Percentiles rank a stretch among this genome's conserved stretches.
Conservation (phyloP, 1,284 basidiomycete species). For the Apiotrichum sp. region DNA sequence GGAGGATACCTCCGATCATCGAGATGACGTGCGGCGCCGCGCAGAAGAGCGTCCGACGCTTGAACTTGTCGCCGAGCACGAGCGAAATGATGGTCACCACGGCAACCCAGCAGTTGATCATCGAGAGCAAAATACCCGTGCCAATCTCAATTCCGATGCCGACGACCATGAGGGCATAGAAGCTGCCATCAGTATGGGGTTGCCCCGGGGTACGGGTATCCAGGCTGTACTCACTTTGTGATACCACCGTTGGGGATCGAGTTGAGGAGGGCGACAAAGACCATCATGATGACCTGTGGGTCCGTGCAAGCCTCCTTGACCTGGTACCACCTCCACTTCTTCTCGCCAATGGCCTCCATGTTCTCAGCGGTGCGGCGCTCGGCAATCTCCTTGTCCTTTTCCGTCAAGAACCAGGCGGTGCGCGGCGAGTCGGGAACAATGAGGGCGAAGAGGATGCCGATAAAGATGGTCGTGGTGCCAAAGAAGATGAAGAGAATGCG, state of each 20-base stretch:
- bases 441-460: constrained; percentile 21
- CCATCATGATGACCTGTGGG: constrained; percentile 2
- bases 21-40: constrained; percentile 9
- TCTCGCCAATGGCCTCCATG: constrained; percentile 27
- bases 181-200: constrained; percentile 4
- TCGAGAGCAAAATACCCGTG: constrained; percentile 14
- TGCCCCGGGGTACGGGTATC: too few relatives aligned
- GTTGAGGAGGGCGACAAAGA: constrained; percentile 6
- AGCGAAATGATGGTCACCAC: constrained; percentile 12
- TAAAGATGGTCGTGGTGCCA: constrained; percentile 16
- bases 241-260: constrained; percentile 9
- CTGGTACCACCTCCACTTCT: constrained; percentile 24
- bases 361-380: constrained; percentile 20
- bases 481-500: constrained; percentile 22
- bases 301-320: constrained; percentile 25
- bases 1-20: constrained; percentile 13
- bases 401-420: constrained; percentile 25
- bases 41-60: constrained; percentile 9
- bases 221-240: constrained; percentile 1
- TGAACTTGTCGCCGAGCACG: constrained; percentile 14
- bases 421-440: constrained; percentile 28
- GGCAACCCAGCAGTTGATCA: constrained; percentile 15
- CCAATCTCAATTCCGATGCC: constrained; percentile 16
- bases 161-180: constrained; percentile 20
- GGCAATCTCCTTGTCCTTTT: constrained; percentile 26